A percentile compares a stretch with the other conserved stretches of the same genome.
phyloP scores from a whole-genome alignment of 345 rosid species.

The Salix exigua region DNA sequence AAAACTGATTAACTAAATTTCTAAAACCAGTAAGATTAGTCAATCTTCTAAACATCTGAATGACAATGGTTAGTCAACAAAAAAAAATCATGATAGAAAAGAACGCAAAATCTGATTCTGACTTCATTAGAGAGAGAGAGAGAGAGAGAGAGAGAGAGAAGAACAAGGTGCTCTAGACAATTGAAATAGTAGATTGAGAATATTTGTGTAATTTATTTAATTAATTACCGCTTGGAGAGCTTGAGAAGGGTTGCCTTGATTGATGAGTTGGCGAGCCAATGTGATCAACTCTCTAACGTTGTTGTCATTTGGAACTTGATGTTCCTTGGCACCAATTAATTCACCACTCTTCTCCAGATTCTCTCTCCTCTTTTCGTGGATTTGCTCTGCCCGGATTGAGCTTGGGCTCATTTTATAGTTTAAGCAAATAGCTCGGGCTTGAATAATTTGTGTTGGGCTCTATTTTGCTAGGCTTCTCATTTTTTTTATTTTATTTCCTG shows the following conservation, averaged over 20 bases:
- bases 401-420: background rate
- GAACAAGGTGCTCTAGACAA: background rate
- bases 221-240: conserved; percentile 71
- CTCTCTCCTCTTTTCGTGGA: background rate
- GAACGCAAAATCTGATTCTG: background rate
- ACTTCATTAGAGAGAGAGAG: too few species aligned
- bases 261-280: conserved; percentile 64
- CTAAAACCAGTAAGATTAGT: background rate
- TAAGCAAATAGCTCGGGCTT: background rate
- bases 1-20: background rate
- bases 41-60: background rate
- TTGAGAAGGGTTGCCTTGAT: conserved; percentile 76
- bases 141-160: too few species aligned
- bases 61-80: background rate
- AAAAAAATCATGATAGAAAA: background rate
- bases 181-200: background rate
- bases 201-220: too few species aligned
- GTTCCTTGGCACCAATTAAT: conserved; percentile 42
- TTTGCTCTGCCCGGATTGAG: background rate
- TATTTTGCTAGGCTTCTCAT: background rate
- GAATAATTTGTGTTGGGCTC: background rate
- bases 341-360: background rate
- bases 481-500: background rate
- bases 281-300: conserved; percentile 46
- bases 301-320: conserved; percentile 14